Base-by-base conservation (phyloP, 2,329 filamentous ascomycete genomes). In the Trichophyton schoenleinii region DNA sequence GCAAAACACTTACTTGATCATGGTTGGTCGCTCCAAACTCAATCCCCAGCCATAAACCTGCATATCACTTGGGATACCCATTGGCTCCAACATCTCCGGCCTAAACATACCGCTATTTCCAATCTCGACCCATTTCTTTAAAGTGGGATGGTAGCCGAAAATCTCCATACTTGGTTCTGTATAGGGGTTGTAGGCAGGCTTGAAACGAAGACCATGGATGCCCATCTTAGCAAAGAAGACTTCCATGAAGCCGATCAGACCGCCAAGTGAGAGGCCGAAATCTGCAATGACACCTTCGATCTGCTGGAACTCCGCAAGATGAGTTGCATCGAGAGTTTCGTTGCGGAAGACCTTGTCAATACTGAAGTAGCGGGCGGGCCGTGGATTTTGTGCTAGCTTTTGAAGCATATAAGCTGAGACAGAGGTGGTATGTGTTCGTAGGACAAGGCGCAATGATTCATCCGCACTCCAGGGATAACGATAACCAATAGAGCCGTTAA, bases 91-190 rank as follows among this genome's bases (percentile, higher is more conserved):
- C 92, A 97, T 96, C 77, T 99, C 94, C 1, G 94, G 91, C 67
- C 94, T 83, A 85, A 99, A 99, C 91, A 99, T 97, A 65, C 94
- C 94, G 68, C 87, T 92, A 79, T 99, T 97, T 63, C 94, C 94
- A 72, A 97, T 97, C 78, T 97, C 94, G 28, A 97, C 89, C 78
- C 95, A 87, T 79, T 95, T 95, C 69, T 84, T 84, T 58, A 96
- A 79, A 2, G 91, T 92, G 70, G 87, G 83, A 80, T 97, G 94
- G 79, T 87, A 97, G 66, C 89, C 90, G 78, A 97, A 99, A 67
- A 99, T 95, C 77, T 99, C 94, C 91, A 99, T 95, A 72, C 87
- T 88, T 34, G 94, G 91, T 77, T 99, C 94, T 31, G 91, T 96
- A 79, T 95, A 91, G 0, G 89, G 89, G 77, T 96, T 95, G 79